Percentiles rank a stretch among this genome's conserved stretches.
Conservation (phyloP, 176 grass and related monocot species). For the Oryza meyeriana region DNA sequence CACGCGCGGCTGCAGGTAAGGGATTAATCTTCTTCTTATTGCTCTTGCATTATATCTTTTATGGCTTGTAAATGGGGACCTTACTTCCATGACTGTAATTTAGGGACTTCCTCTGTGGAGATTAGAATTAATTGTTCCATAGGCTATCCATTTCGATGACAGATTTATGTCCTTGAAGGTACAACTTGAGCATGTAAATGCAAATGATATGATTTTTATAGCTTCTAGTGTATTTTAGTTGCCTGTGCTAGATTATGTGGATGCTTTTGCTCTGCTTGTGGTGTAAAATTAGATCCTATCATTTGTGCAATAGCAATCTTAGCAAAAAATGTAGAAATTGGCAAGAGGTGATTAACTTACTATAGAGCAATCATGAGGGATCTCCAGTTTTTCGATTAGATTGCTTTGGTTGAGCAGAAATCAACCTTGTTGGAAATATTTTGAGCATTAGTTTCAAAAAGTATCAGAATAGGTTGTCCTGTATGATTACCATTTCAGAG, state of each 20-base stretch:
- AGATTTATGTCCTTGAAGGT: neutral
- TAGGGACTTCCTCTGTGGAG: neutral
- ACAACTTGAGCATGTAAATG: neutral
- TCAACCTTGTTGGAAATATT: neutral
- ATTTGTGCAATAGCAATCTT: neutral
- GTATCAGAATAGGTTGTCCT: neutral
- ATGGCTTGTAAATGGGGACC: neutral
- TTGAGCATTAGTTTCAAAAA: neutral
- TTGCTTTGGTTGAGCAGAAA: neutral
- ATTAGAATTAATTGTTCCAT: neutral
- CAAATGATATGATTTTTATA: neutral
- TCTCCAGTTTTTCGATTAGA: neutral
- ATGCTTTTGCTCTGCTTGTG: neutral
- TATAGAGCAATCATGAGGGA: constrained; percentile 1
- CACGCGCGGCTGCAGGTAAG: constrained; percentile 86
- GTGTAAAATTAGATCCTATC: neutral
- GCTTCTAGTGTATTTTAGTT: neutral
- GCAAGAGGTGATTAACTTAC: neutral
- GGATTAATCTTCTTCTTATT: neutral
- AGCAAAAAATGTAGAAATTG: neutral
- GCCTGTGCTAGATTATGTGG: neutral
- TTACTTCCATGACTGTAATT: neutral
- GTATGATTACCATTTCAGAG: neutral
- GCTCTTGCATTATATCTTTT: neutral
- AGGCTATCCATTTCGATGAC: neutral